Evolutionary conservation across 73 alveolate species (phyloP), one percentile per base, ranked within the genome.

Genomic region (Durusdinium trenchii): DNA sequence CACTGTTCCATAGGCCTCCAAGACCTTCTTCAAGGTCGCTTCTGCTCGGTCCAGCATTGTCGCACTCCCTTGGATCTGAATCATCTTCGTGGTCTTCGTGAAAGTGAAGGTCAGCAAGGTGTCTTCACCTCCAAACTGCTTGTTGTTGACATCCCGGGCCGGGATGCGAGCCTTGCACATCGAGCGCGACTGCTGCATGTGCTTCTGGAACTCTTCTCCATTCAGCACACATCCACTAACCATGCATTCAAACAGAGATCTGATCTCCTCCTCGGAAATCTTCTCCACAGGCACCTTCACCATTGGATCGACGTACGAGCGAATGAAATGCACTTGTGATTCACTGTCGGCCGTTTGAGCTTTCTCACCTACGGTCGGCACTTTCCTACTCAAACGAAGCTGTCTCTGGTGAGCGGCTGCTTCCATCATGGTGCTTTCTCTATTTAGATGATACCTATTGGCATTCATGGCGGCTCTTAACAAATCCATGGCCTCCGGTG

Each of bases 61-160:
- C 26, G 94, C 94, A n/a, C 94, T n/a, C 38, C 76, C 75, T 52
- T 83, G 94, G 32, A 83, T 38, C 76, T 83, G 94, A 6, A 83
- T 51, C 94, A 83, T 83, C 76, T 83, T 83, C 46, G 94, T 83
- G 54, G 71, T 50, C 76, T 83, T 83, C 26, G 94, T 79, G 75
- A 50, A 83, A 36, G 51, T n/a, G 42, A 83, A n/a, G 38, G 94
- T 35, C 48, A 83, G 6, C 40, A n/a, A 16, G n/a, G 50, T 23
- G n/a, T n/a, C 23, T 1, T 50, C 94, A 7, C 76, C 94, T 7
- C 94, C 38, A 51, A 83, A 83, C 26, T 23, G 48, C 43, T n/a
- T 28, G 52, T 38, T 0, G 3, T 83, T 28, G 32, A 83, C 76
- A 0, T 0, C 35, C 12, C 20, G 32, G 12, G 75, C 76, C 7